Conservation (phyloP, 129 eudicot species). For the Centella asiatica region DNA sequence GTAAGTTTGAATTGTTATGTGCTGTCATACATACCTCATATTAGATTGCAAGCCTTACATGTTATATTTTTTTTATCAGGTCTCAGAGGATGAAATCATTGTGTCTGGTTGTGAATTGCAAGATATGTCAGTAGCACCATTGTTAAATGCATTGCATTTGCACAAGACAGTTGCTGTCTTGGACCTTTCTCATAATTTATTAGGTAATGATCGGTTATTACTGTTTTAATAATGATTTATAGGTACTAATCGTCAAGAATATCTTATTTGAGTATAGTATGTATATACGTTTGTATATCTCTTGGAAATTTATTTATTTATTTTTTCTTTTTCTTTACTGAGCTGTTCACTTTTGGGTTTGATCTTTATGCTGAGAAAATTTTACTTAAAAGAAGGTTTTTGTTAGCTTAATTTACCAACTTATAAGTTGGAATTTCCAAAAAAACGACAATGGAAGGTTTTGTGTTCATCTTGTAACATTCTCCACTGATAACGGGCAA, state of each 20-base stretch:
- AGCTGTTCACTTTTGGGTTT: not conserved
- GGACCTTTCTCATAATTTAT: slow-evolving; percentile 84
- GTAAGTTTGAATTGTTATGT: not conserved
- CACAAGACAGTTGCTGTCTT: slow-evolving; percentile 63
- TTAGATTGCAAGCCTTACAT: not conserved
- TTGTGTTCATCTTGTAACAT: no score
- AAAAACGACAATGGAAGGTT: no score
- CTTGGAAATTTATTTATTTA: no score
- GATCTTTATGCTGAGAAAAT: not conserved
- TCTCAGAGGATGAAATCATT: slow-evolving; percentile 87
- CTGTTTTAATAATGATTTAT: not conserved
- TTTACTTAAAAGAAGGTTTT: not conserved
- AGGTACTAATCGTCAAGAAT: not conserved
- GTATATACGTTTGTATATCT: slow-evolving; percentile 3
- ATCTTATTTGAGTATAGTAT: no score
- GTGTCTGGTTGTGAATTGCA: slow-evolving; percentile 78
- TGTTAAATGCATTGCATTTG: slow-evolving; percentile 58
- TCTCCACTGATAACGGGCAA: no score
- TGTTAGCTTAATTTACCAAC: not conserved
- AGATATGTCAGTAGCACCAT: slow-evolving; percentile 71
- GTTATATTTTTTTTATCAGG: slow-evolving; percentile 35
- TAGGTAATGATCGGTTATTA: slow-evolving; percentile 44
- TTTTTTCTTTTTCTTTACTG: not conserved
- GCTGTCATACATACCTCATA: not conserved
- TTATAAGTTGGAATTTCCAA: no score